phyloP scores from a whole-genome alignment of 192 early-diverging fungal species.

The Coemansia sp. region DNA sequence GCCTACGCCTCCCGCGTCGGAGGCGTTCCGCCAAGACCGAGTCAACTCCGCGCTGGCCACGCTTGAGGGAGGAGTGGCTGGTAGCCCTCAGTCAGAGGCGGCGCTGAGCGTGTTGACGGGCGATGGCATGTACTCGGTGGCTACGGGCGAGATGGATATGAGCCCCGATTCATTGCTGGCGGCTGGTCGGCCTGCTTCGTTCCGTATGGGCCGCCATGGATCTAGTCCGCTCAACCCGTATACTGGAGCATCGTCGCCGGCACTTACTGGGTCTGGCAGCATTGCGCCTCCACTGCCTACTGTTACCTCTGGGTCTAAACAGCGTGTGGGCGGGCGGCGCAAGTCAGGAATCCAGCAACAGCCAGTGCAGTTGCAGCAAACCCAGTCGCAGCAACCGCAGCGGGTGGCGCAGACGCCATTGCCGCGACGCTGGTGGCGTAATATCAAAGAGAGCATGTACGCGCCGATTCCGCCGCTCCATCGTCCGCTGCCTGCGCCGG shows the following conservation, averaged over 20 bases:
- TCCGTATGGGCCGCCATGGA: constrained; percentile 55
- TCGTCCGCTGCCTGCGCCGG: constrained; percentile 5
- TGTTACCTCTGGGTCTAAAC: not conserved
- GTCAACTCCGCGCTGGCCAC: constrained; percentile 30
- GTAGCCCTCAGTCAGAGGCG: not conserved
- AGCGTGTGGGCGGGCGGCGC: constrained; percentile 27
- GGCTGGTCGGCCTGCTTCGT: not conserved
- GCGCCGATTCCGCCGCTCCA: constrained; percentile 56
- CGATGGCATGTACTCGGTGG: constrained; percentile 3
- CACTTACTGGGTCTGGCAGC: constrained; percentile 23
- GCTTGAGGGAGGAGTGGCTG: constrained; percentile 25
- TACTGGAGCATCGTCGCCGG: constrained; percentile 15
- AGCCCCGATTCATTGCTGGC: constrained; percentile 3
- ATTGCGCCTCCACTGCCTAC: constrained; percentile 39
- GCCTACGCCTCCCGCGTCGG: constrained; percentile 10
- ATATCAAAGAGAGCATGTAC: constrained; percentile 55
- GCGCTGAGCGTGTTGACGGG: constrained; percentile 2
- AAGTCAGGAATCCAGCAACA: constrained; percentile 4
- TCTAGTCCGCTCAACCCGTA: constrained; percentile 56
- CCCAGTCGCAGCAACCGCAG: not conserved
- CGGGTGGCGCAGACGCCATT: constrained; percentile 37
- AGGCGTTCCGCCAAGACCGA: constrained; percentile 30
- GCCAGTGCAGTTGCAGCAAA: not conserved
- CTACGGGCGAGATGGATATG: constrained; percentile 2
- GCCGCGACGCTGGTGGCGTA: constrained; percentile 57